Percentiles rank a stretch among this genome's conserved stretches.
Evolutionary conservation across 2,329 filamentous ascomycete species (phyloP).

Genomic region (Colletotrichum sp.): DNA sequence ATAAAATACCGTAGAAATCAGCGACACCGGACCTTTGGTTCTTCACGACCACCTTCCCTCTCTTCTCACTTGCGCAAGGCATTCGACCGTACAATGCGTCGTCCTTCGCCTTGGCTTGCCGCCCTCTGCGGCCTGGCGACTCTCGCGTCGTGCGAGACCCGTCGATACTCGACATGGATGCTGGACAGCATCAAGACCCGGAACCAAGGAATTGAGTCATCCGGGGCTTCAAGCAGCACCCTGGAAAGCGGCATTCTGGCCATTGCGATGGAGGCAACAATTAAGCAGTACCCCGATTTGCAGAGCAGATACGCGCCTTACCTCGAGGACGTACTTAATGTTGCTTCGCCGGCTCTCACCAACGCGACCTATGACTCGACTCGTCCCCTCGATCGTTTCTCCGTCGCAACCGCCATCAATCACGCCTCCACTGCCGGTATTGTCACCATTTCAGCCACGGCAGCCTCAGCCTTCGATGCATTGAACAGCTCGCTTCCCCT

Average conservation of each 20-base stretch:
- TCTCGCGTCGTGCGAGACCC: background rate
- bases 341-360: constrained; percentile 9
- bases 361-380: constrained; percentile 18
- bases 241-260: constrained; percentile 28
- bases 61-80: fast-evolving
- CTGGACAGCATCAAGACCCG: constrained; percentile 28
- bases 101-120: background rate
- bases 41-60: background rate
- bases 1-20: background rate
- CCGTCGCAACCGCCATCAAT: constrained; percentile 22
- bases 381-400: constrained; percentile 28
- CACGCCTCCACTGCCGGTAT: background rate
- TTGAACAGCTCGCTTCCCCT: constrained; percentile 25
- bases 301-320: constrained; percentile 6
- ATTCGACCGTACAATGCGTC: background rate
- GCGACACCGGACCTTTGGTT: background rate
- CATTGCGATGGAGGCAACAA: constrained; percentile 21
- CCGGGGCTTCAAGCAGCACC: constrained; percentile 24
- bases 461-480: constrained; percentile 13
- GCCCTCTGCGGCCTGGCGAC: background rate
- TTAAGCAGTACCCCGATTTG: constrained; percentile 20
- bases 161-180: constrained; percentile 26
- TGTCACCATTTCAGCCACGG: background rate
- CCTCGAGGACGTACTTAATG: constrained; percentile 21
- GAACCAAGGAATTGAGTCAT: constrained; percentile 25